phyloP scores from a whole-genome alignment of 257 asterid species.

The Misopates orontium region DNA sequence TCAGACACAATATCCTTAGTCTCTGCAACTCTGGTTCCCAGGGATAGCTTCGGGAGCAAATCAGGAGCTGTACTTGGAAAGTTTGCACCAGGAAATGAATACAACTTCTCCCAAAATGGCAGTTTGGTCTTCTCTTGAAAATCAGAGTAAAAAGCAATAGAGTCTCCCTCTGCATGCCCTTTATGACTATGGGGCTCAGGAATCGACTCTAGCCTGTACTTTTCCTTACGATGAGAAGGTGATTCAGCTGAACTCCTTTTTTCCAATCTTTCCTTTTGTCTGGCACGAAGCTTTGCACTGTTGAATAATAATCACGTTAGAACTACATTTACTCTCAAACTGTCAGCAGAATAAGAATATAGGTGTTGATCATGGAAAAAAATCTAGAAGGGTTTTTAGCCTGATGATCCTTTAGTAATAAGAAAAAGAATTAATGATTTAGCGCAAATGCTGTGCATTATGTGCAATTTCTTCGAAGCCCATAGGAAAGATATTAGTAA shows the following conservation, averaged over 20 bases:
- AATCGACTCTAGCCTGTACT: constrained; percentile 32
- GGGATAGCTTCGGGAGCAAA: too few species aligned
- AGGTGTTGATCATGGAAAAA: neutral
- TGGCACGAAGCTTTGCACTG: constrained; percentile 86
- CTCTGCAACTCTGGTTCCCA: too few species aligned
- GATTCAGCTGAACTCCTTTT: constrained; percentile 45
- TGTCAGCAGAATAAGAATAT: constrained; percentile 13
- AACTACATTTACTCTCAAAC: neutral
- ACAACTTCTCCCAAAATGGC: too few species aligned
- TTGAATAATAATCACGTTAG: constrained; percentile 26
- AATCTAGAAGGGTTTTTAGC: neutral
- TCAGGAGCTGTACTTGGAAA: too few species aligned
- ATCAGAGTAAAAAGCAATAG: too few species aligned
- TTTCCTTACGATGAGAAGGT: constrained; percentile 33
- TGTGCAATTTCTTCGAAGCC: constrained; percentile 25
- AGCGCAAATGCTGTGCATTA: constrained; percentile 30
- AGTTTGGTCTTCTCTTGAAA: too few species aligned
- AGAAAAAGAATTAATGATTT: neutral
- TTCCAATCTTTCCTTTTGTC: constrained; percentile 81
- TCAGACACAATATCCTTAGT: too few species aligned
- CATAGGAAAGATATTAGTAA: neutral
- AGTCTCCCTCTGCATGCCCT: too few species aligned
- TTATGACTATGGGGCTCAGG: constrained; percentile 33
- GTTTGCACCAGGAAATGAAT: too few species aligned
- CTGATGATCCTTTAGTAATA: constrained; percentile 6